A percentile compares a stretch with the other conserved stretches of the same genome.
phyloP scores from a whole-genome alignment of 495 filamentous ascomycete species.

The Neurospora sp. region DNA sequence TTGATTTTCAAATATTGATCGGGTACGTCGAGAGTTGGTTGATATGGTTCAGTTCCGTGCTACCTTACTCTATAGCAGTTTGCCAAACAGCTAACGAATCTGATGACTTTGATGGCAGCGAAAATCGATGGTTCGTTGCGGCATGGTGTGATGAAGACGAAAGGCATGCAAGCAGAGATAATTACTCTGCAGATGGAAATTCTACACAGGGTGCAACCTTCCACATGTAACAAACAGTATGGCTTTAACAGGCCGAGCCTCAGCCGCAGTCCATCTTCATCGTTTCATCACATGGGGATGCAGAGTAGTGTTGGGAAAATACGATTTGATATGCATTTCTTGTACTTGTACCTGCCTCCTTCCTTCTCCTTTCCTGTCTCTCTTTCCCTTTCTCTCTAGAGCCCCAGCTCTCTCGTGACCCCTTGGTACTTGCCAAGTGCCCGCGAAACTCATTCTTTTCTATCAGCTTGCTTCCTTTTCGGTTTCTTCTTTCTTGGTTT shows the following conservation, averaged over 20 bases:
- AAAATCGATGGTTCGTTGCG: not conserved
- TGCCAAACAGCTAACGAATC: not conserved
- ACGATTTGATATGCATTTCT: not conserved
- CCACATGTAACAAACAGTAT: not conserved
- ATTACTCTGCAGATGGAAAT: not conserved
- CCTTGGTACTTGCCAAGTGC: not conserved
- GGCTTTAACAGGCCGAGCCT: not conserved
- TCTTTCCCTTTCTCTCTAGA: not conserved
- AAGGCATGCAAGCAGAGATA: not conserved
- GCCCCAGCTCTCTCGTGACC: not conserved
- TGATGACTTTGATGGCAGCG: not conserved
- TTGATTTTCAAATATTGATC: not conserved
- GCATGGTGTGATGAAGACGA: not conserved
- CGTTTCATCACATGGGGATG: not conserved
- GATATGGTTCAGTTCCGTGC: not conserved
- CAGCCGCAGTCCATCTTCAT: not conserved
- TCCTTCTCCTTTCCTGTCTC: not conserved
- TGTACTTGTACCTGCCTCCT: not conserved
- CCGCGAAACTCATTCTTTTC: too few species aligned
- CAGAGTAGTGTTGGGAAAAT: not conserved
- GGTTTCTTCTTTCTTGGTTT: too few species aligned
- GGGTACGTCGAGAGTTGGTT: not conserved
- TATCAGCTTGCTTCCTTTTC: too few species aligned
- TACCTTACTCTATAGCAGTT: not conserved
- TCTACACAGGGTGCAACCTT: not conserved